Evolutionary conservation across 768 basidiomycete species (phyloP).

Genomic region (Paxillus involutus): DNA sequence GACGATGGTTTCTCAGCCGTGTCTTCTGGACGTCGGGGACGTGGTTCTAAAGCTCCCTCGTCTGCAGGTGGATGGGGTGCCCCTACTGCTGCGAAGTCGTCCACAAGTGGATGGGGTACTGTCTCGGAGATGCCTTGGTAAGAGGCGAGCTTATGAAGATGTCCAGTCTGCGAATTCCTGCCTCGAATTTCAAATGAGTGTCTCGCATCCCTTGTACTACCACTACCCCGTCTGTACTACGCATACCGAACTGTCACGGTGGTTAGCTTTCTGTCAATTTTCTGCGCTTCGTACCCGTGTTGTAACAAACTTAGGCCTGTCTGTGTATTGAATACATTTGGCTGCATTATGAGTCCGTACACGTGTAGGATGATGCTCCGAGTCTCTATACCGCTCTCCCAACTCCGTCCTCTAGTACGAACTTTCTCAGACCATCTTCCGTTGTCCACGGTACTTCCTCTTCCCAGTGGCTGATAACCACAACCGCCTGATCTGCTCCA

Average conservation of each 20-base stretch:
- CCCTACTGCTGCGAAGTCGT: conserved; percentile 11
- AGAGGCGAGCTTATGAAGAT: neutral
- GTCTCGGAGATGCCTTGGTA: conserved; percentile 23
- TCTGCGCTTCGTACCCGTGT: too few species aligned
- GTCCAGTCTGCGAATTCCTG: neutral
- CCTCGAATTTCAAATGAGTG: neutral
- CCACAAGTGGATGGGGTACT: conserved; percentile 27
- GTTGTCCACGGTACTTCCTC: conserved; percentile 84
- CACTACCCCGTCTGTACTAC: neutral
- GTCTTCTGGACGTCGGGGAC: conserved; percentile 11
- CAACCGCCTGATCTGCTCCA: conserved; percentile 64
- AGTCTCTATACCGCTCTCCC: conserved; percentile 16
- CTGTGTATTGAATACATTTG: neutral
- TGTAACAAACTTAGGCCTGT: too few species aligned
- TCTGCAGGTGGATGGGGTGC: conserved; percentile 11
- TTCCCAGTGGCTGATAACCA: conserved; percentile 90
- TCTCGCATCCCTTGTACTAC: neutral
- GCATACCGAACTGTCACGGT: neutral
- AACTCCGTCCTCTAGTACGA: conserved; percentile 36
- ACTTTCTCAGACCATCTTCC: conserved; percentile 49
- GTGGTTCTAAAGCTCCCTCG: conserved; percentile 5
- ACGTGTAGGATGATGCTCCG: neutral
- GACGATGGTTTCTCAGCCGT: neutral
- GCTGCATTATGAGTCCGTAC: neutral
- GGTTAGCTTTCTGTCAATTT: neutral